Percentiles rank a stretch among this genome's conserved stretches.
phyloP scores from a whole-genome alignment of 768 basidiomycete genomes.

The Ramaria sp. region DNA sequence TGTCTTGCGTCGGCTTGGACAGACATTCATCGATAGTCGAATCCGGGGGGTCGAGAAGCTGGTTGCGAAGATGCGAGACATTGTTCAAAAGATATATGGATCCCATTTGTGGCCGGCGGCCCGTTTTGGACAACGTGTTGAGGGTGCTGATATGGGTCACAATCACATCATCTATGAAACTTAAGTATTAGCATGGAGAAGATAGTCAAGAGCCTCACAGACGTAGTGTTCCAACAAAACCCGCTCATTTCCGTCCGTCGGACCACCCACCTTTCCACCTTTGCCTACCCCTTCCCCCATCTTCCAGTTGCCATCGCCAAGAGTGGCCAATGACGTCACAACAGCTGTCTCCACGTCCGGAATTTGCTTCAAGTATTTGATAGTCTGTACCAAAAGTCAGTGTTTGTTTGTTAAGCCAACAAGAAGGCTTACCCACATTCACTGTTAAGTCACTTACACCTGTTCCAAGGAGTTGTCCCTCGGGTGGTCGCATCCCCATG shows the following conservation, averaged over 20 bases:
- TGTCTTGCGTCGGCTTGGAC: constrained; percentile 49
- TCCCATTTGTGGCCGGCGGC: constrained; percentile 45
- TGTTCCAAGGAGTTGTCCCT: constrained; percentile 49
- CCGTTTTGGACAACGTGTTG: constrained; percentile 45
- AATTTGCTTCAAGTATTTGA: constrained; percentile 57
- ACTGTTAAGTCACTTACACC: constrained; percentile 47
- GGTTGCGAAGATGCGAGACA: constrained; percentile 53
- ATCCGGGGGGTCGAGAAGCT: constrained; percentile 46
- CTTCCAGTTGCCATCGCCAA: constrained; percentile 87
- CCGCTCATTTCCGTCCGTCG: constrained; percentile 33
- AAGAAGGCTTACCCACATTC: constrained; percentile 18
- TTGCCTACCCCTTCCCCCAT: constrained; percentile 78
- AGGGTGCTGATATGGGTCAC: constrained; percentile 51
- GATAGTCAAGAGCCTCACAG: constrained; percentile 33
- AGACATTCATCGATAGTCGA: constrained; percentile 39
- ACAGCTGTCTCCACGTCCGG: constrained; percentile 64
- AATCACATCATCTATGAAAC: constrained; percentile 57
- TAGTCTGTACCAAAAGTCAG: constrained; percentile 31
- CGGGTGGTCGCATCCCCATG: constrained; percentile 36
- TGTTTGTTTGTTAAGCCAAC: neutral
- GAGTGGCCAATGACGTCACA: constrained; percentile 48
- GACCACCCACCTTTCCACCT: constrained; percentile 33
- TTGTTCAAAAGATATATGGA: constrained; percentile 79
- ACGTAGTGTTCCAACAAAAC: constrained; percentile 64
- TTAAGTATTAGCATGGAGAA: neutral